Conservation (phyloP, 2,329 filamentous ascomycete genomes). For the Elsinoe arachidis region DNA sequence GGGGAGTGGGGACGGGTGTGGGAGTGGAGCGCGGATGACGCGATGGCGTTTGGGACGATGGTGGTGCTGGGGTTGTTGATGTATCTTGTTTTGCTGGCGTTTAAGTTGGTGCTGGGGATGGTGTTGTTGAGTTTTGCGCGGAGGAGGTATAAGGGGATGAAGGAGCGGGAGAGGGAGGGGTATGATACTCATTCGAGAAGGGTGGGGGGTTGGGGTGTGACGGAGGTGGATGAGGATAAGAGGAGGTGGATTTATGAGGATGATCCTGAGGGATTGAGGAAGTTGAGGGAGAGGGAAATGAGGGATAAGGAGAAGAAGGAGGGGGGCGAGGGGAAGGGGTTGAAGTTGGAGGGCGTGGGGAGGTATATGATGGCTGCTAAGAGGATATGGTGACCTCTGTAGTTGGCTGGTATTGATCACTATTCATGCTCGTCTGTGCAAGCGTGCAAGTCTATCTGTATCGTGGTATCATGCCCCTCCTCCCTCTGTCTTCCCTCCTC, state of each 20-base stretch:
- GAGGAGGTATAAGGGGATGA: constrained; percentile 73
- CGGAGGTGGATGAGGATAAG: constrained; percentile 84
- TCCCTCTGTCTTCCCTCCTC: neutral
- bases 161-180: constrained; percentile 46
- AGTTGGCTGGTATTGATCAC: neutral
- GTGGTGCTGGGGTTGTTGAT: constrained; percentile 73
- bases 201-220: constrained; percentile 71
- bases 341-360: constrained; percentile 57
- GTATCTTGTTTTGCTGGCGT: constrained; percentile 74
- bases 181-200: constrained; percentile 64
- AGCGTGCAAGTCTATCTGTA: neutral
- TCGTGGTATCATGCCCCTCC: constrained; percentile 5
- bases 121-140: constrained; percentile 69
- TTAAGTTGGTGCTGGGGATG: constrained; percentile 76
- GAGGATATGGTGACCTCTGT: constrained; percentile 68
- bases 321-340: constrained; percentile 29
- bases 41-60: constrained; percentile 72
- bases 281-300: constrained; percentile 53
- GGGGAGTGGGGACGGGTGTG: constrained; percentile 36
- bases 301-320: constrained; percentile 48
- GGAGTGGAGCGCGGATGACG: constrained; percentile 59
- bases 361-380: constrained; percentile 95
- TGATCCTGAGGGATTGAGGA: constrained; percentile 61
- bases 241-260: constrained; percentile 79
- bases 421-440: neutral